These are phyloP conservation scores for Solanum chilense DNA, from an alignment of 257 asterid species.

Conservation along the genomic window DNA sequence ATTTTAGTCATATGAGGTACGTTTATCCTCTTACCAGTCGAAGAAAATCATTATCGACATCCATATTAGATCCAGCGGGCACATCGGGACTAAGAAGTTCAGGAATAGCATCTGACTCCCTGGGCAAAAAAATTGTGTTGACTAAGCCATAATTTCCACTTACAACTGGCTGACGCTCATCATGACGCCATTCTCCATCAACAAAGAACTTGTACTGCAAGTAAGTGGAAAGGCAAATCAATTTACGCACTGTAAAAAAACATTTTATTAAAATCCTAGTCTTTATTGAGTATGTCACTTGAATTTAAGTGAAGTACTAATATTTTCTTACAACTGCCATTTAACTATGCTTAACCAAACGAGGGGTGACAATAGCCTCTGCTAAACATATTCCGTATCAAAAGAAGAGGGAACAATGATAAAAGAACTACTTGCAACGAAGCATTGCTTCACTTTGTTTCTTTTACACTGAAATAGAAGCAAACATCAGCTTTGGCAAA, in stretches of 20 bases:
- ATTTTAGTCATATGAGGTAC: neutral
- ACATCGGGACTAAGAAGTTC: conserved; percentile 26
- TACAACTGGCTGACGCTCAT: conserved; percentile 58
- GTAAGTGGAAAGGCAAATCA: neutral
- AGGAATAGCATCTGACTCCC: conserved; percentile 46
- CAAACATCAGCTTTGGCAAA: neutral
- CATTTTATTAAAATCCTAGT: neutral
- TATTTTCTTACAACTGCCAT: neutral
- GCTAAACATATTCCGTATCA: neutral
- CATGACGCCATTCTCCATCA: conserved; percentile 83
- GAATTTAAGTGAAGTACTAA: neutral
- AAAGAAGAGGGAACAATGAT: neutral
- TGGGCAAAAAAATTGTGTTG: conserved; percentile 56
- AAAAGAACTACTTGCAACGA: neutral
- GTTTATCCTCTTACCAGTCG: conserved; percentile 29
- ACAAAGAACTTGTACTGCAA: conserved; percentile 67
- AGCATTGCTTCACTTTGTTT: neutral
- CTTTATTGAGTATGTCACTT: neutral
- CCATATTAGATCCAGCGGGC: conserved; percentile 52
- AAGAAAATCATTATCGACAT: conserved; percentile 51
- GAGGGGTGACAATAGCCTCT: neutral
- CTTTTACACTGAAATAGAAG: neutral
- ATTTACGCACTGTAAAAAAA: neutral
- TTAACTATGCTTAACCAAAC: neutral
- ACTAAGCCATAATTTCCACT: conserved; percentile 59